Percentiles rank a stretch among this genome's conserved stretches.
Evolutionary conservation across 2,329 filamentous ascomycete species (phyloP).

Genomic region (Neoscytalidium dimidiatum): DNA sequence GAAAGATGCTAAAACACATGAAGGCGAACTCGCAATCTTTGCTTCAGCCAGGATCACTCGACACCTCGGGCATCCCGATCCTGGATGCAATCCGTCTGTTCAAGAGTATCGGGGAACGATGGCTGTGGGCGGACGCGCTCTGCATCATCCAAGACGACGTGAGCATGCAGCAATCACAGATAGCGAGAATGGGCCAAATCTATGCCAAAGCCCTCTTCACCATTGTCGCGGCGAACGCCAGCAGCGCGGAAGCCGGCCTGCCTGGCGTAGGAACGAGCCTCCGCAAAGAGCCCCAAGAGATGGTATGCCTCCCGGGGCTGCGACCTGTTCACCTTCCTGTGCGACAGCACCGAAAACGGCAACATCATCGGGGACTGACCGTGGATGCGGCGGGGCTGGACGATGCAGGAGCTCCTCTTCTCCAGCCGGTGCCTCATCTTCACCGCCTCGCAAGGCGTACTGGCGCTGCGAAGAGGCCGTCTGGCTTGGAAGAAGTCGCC

Average conservation of each 20-base stretch:
- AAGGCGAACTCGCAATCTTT: not conserved
- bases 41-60: not conserved
- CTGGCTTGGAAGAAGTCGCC: not conserved
- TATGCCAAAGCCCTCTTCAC: not conserved
- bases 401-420: constrained; percentile 1
- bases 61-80: constrained; percentile 9
- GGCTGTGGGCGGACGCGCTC: constrained; percentile 24
- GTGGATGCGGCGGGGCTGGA: not conserved
- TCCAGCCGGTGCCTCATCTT: not conserved
- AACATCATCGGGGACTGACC: not conserved
- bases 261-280: not conserved
- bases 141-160: constrained; percentile 21
- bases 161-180: not conserved
- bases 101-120: constrained; percentile 11
- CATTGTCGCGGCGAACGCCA: not conserved
- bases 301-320: not conserved
- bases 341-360: not conserved
- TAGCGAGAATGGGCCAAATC: not conserved
- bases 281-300: not conserved
- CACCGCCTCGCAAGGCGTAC: not conserved
- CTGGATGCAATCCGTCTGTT: constrained; percentile 19
- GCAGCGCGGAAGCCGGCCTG: not conserved
- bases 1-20: not conserved
- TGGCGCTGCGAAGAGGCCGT: not conserved
- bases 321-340: not conserved